A percentile compares a stretch with the other conserved stretches of the same genome.
Conservation (phyloP, 495 filamentous ascomycete species). For the Oidiodendron maius region DNA sequence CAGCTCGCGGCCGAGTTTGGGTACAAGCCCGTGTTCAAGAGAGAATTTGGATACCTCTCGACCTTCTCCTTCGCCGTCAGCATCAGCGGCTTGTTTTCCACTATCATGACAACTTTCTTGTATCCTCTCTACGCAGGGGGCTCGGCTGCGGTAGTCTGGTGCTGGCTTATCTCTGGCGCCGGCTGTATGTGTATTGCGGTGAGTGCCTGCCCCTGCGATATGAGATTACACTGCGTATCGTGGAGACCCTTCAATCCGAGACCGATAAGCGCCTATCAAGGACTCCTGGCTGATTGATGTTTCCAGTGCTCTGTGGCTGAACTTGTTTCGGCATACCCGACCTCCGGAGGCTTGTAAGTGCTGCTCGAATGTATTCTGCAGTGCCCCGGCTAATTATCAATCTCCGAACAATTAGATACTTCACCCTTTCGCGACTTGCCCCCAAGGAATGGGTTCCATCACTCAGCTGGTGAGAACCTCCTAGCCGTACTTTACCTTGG, state of each 20-base stretch:
- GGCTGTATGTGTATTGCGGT: constrained; percentile 60
- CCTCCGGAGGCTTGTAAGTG: constrained; percentile 49
- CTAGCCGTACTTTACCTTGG: too few species aligned
- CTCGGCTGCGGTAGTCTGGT: constrained; percentile 55
- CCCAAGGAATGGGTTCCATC: constrained; percentile 30
- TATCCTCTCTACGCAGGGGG: constrained; percentile 57
- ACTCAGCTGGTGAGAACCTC: constrained; percentile 19
- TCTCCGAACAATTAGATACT: constrained; percentile 15
- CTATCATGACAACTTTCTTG: constrained; percentile 54
- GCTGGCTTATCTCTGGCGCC: constrained; percentile 56
- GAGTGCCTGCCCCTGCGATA: constrained; percentile 9
- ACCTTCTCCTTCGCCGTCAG: constrained; percentile 60
- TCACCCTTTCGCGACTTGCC: constrained; percentile 31
- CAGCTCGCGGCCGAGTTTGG: constrained; percentile 21
- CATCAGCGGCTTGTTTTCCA: constrained; percentile 55
- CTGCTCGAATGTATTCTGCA: too few species aligned
- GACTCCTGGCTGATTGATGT: neutral
- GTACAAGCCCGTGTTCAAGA: constrained; percentile 47
- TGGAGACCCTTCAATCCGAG: neutral
- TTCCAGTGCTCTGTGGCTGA: constrained; percentile 43
- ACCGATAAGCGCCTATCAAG: constrained; percentile 1
- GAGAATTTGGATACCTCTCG: constrained; percentile 57
- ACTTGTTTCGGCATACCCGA: constrained; percentile 53
- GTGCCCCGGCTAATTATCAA: constrained; percentile 21
- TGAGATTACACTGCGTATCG: too few species aligned